phyloP scores from a whole-genome alignment of 371 early-diverging fungal genomes.

The Mucor saturninus region DNA sequence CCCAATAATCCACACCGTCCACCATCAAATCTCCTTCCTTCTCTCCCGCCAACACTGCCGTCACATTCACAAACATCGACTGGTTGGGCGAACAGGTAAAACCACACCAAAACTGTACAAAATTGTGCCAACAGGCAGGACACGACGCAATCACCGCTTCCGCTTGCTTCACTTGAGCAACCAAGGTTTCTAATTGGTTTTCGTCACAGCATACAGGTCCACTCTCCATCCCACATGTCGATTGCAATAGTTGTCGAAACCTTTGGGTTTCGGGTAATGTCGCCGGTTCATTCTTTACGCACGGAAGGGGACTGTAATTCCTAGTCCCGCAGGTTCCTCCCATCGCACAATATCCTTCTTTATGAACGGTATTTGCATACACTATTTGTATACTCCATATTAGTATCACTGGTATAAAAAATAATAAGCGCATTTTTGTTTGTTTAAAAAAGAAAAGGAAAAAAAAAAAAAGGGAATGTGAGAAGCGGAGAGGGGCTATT shows the following conservation, averaged over 20 bases:
- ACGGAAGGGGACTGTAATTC: constrained; percentile 46
- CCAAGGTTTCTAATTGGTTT: constrained; percentile 58
- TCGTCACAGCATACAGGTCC: constrained; percentile 69
- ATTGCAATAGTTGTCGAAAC: constrained; percentile 55
- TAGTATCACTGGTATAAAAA: neutral
- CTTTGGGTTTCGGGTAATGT: constrained; percentile 42
- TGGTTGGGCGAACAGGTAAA: constrained; percentile 79
- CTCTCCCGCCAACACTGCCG: constrained; percentile 22
- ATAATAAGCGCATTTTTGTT: constrained; percentile 3
- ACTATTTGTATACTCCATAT: neutral
- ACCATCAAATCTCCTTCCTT: constrained; percentile 43
- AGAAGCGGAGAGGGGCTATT: neutral
- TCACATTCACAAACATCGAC: constrained; percentile 74
- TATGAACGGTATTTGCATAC: constrained; percentile 38
- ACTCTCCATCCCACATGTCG: constrained; percentile 64
- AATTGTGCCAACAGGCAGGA: constrained; percentile 82
- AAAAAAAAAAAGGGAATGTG: neutral
- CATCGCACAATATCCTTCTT: constrained; percentile 68
- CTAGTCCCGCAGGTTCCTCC: constrained; percentile 59
- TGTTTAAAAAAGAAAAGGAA: neutral
- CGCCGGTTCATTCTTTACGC: constrained; percentile 58
- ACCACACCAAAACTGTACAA: constrained; percentile 72
- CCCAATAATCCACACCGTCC: constrained; percentile 61
- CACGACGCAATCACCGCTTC: constrained; percentile 67
- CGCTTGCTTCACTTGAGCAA: constrained; percentile 59